These are phyloP conservation scores for Leonotis leonurus DNA, from an alignment of 257 asterid species.

Conservation along the genomic window DNA sequence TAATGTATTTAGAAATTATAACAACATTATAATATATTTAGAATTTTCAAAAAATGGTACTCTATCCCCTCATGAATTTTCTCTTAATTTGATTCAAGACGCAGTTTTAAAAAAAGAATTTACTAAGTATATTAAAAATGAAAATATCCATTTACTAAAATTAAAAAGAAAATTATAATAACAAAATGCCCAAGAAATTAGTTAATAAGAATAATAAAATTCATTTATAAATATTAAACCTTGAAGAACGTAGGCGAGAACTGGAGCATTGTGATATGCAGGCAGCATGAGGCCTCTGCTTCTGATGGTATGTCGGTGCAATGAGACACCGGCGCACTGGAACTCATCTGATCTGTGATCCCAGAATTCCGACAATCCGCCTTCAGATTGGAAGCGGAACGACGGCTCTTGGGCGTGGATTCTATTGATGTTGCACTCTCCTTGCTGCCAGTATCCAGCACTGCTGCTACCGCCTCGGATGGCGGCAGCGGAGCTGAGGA, in stretches of 20 bases:
- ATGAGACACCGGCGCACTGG: conserved; percentile 55
- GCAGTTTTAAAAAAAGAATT: too few relatives aligned
- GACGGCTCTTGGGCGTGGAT: conserved; percentile 44
- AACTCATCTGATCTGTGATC: conserved; percentile 37
- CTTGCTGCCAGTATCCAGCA: conserved; percentile 21
- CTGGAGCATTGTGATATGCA: conserved; percentile 41
- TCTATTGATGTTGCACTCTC: conserved; percentile 36
- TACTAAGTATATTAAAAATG: too few relatives aligned
- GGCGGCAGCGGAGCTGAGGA: conserved; percentile 18
- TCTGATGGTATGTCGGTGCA: conserved; percentile 36
- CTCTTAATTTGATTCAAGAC: too few relatives aligned
- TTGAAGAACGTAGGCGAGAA: conserved; percentile 36
- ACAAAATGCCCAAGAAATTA: too few relatives aligned
- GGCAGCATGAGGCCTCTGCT: conserved; percentile 41
- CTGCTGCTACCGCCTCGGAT: background rate
- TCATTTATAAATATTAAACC: too few relatives aligned
- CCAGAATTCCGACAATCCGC: conserved; percentile 52
- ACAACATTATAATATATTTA: too few relatives aligned
- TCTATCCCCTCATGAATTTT: too few relatives aligned
- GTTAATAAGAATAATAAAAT: too few relatives aligned
- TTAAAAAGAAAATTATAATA: too few relatives aligned
- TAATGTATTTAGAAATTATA: too few relatives aligned
- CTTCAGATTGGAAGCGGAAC: conserved; percentile 34
- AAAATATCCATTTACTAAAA: too few relatives aligned
- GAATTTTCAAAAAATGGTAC: too few relatives aligned